Conservation (phyloP, 768 basidiomycete genomes). For the Ramaria sp. region DNA sequence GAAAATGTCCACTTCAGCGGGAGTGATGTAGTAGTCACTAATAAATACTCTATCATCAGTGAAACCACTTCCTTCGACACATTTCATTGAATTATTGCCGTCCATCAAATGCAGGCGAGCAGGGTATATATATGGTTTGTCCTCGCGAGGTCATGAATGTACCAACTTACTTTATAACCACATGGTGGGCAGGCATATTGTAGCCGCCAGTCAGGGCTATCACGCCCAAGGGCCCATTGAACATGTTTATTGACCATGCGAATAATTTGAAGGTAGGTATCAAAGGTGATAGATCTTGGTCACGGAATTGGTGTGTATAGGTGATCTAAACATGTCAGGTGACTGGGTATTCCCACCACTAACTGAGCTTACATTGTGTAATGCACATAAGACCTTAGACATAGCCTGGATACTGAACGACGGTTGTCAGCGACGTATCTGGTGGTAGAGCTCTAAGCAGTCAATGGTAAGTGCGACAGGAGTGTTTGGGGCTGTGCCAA, state of each 20-base stretch:
- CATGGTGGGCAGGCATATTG: not conserved
- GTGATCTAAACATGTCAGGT: not conserved
- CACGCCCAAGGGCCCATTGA: conserved; percentile 5
- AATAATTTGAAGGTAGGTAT: conserved; percentile 6
- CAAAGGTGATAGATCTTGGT: conserved; percentile 5
- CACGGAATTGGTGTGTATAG: not conserved
- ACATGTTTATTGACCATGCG: conserved; percentile 3
- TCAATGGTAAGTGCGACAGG: not conserved
- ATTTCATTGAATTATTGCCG: conserved; percentile 13
- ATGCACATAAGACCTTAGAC: conserved; percentile 4
- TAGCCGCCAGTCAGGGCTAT: conserved; percentile 3
- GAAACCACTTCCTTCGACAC: conserved; percentile 15
- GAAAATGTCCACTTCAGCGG: conserved; percentile 14
- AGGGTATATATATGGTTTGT: not conserved
- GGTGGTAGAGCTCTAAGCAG: conserved; percentile 13
- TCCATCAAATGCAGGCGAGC: not conserved
- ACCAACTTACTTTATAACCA: not conserved
- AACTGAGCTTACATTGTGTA: conserved; percentile 3
- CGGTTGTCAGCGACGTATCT: conserved; percentile 17
- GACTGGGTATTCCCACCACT: not conserved
- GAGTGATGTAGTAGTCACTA: conserved; percentile 19
- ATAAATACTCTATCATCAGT: not conserved
- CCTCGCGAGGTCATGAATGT: not conserved
- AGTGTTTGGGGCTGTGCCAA: not conserved
- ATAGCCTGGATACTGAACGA: conserved; percentile 17